Evolutionary conservation across 2,329 filamentous ascomycete genomes (phyloP), one percentile per base, ranked within the genome.

Genomic region (Aspergillus calidoustus): DNA sequence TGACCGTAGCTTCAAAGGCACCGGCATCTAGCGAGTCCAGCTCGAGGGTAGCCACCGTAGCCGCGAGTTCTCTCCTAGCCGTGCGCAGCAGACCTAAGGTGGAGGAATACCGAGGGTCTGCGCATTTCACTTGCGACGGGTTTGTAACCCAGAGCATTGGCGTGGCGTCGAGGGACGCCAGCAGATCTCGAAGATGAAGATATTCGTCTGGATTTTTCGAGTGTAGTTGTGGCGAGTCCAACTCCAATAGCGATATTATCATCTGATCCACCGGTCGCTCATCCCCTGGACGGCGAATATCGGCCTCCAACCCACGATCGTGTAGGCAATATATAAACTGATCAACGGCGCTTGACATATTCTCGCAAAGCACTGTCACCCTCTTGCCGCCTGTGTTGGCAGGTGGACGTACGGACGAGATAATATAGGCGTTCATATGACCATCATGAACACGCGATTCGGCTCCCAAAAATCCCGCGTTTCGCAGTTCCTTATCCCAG

Each of bases 121-220:
- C 30, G 57, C 69, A 73, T 7, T 52, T 19, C 0, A 71, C 53
- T 41, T 75, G 68, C 2, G 62, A 67, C 1, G 64, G 57, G 0
- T 38, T 38, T 0, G 71, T 76, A 1, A 75, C 44, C 76, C 76
- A 77, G 4, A 78, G 56, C 7, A 75, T 57, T 49, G 54, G 22
- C 1, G 17, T 43, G 17, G n/a, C 15, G 17, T 50, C 46, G n/a
- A 57, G 46, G 17, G 46, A 50, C 8, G 28, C 19, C n/a, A 57
- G 23, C 19, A 57, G 23, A n/a, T 41, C 30, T 19, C 46, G 46
- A 11, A 57, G 13, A 7, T 1, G 7, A 2, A 57, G 17, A 28
- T 49, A 57, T 2, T 28, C 15, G 15, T 15, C 47, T 22, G 31
- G n/a, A 8, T 8, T 15, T 6, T 38, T 1, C 7, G 17, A 34